Base-by-base conservation (phyloP, 2,329 filamentous ascomycete genomes). In the Aspergillus sp. region DNA sequence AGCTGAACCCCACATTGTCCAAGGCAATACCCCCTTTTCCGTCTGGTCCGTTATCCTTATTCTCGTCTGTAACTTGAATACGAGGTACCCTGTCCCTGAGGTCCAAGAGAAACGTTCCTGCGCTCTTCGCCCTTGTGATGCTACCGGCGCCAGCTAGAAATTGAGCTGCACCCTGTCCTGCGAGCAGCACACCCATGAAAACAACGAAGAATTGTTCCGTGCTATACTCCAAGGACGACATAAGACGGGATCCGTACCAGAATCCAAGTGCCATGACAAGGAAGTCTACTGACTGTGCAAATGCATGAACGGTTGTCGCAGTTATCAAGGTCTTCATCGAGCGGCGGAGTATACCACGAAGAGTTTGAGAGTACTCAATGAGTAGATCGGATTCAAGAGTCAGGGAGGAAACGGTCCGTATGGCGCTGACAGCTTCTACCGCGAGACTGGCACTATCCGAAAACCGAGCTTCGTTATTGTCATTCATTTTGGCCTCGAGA, bases 391-490 rank as follows among this genome's bases (percentile, higher is more conserved):
- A 59, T 61, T 82, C 80, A 2, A 82, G 67, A 0, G 79, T 77
- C 27, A 82, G 66, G 0, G 78, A 80, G 1, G 77, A 77, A 1
- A 82, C 73, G 0, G 79, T 82, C 15, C 78, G 72, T 49, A 82
- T 81, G 2, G 76, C 74, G 47, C 74, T 66, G 30, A 80, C 75
- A 1, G 80, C 77, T 60, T 82, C 81, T 71, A 61, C 80, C 79
- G 12, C 74, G 67, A 20, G 71, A 69, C 24, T 75, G 77, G 47
- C 77, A 73, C 6, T 74, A 64, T 39, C 80, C 73, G n/a, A 81
- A 73, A 58, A 75, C 71, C 54, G 27, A 11, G 64, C 64, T 11
- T 64, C 66, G 19, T 61, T 65, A 11, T 60, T 49, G 22, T 50
- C 39, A 34, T 66, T 60, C 51, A 66, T 54, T 20, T 41, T 51